phyloP scores from a whole-genome alignment of 208 protist genomes.

The Acanthamoeba healyi region DNA sequence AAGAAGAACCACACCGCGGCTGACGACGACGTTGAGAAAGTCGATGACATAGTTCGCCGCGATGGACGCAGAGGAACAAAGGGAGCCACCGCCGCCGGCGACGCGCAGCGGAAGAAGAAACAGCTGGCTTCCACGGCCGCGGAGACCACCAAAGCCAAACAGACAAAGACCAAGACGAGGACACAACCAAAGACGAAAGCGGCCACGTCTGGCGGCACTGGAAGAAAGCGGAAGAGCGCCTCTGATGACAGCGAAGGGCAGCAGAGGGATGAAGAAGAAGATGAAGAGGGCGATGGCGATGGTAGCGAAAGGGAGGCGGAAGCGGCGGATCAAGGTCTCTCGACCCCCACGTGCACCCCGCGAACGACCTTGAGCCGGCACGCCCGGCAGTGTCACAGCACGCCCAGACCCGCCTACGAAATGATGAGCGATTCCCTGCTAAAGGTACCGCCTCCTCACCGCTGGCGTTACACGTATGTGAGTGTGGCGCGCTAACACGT shows the following conservation, averaged over 20 bases:
- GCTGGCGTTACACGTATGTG: not conserved
- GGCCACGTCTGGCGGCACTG: too few species aligned
- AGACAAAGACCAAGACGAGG: not conserved
- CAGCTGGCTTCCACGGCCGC: not conserved
- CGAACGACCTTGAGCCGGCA: constrained; percentile 1
- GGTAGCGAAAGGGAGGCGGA: too few species aligned
- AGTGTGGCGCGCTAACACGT: too few species aligned
- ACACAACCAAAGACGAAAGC: not conserved
- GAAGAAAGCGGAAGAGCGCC: not conserved
- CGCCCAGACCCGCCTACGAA: not conserved
- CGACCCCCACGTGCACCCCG: not conserved
- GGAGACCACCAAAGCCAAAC: not conserved
- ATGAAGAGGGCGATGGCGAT: too few species aligned
- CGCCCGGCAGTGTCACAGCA: not conserved
- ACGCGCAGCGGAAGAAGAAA: not conserved
- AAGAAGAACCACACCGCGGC: not conserved
- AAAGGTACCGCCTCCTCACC: not conserved
- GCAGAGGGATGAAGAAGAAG: not conserved
- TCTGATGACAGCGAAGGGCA: not conserved
- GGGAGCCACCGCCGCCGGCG: too few species aligned
- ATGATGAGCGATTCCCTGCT: not conserved
- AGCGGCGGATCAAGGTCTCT: not conserved
- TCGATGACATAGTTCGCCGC: too few species aligned
- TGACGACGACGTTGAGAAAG: not conserved
- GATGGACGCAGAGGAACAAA: too few species aligned